Evolutionary conservation across 2,329 filamentous ascomycete species (phyloP).

Genomic region (Exophiala dermatitidis): DNA sequence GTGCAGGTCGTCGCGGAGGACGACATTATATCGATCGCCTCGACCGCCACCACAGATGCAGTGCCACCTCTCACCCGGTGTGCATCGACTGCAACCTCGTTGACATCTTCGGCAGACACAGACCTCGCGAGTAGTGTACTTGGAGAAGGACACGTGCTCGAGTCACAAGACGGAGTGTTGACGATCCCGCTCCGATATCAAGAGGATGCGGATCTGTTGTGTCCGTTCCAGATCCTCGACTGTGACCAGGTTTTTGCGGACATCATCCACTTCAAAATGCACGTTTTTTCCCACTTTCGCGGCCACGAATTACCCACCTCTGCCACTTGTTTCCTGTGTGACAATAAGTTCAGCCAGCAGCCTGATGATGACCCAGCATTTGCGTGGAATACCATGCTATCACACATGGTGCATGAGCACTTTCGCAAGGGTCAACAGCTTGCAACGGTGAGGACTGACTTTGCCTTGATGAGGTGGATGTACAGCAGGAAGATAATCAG

Average conservation of each 20-base stretch:
- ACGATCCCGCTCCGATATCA: conserved; percentile 22
- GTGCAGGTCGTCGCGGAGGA: conserved; percentile 13
- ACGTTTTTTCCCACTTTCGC: conserved; percentile 42
- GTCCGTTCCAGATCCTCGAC: conserved; percentile 42
- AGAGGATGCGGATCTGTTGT: conserved; percentile 28
- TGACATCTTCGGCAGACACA: conserved; percentile 19
- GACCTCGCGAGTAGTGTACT: conserved; percentile 24
- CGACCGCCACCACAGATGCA: conserved; percentile 17
- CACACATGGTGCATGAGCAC: conserved; percentile 37
- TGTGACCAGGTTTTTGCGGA: conserved; percentile 37
- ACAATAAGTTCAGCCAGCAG: conserved; percentile 23
- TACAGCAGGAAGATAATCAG: conserved; percentile 38
- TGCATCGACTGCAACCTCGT: conserved; percentile 24
- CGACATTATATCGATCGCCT: conserved; percentile 14
- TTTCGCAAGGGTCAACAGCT: conserved; percentile 37
- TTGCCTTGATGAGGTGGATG: conserved; percentile 41
- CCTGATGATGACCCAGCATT: conserved; percentile 25
- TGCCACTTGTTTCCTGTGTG: conserved; percentile 41
- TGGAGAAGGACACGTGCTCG: conserved; percentile 23
- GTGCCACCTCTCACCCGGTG: conserved; percentile 26
- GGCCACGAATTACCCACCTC: conserved; percentile 35
- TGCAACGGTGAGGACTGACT: conserved; percentile 36
- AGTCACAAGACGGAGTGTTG: conserved; percentile 24
- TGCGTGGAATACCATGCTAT: conserved; percentile 39
- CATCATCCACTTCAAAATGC: conserved; percentile 36